Percentiles rank a stretch among this genome's conserved stretches.
These are phyloP conservation scores for Blastocystis hominis DNA, from an alignment of 352 stramenopile genomes.

Conservation along the genomic window DNA sequence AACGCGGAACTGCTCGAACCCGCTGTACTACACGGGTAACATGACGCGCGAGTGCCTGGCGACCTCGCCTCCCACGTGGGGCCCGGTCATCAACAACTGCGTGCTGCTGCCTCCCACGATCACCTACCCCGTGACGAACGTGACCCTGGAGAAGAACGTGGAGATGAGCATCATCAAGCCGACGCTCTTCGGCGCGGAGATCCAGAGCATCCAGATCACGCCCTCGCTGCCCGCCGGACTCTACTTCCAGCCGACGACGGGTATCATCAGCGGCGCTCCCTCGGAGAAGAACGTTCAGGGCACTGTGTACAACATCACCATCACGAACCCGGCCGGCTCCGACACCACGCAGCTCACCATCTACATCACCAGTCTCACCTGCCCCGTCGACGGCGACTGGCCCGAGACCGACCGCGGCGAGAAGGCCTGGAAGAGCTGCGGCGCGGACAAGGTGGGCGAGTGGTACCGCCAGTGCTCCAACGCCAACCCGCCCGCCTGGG, in stretches of 20 bases:
- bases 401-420: slow-evolving; percentile 33
- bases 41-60: slow-evolving; percentile 25
- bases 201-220: background rate
- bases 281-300: background rate
- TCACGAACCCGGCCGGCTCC: slow-evolving; percentile 1
- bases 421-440: slow-evolving; percentile 31
- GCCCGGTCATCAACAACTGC: background rate
- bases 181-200: slow-evolving; percentile 17
- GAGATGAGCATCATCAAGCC: slow-evolving; percentile 30
- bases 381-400: slow-evolving; percentile 13
- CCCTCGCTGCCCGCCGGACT: slow-evolving; percentile 24
- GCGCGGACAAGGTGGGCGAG: background rate
- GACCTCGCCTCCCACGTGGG: slow-evolving; percentile 10
- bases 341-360: slow-evolving; percentile 29
- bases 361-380: slow-evolving; percentile 25
- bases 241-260: background rate
- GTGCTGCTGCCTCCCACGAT: slow-evolving; percentile 43
- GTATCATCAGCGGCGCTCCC: slow-evolving; percentile 29
- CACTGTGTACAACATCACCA: slow-evolving; percentile 33
- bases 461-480: slow-evolving; percentile 5
- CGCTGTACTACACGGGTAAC: background rate
- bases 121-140: slow-evolving; percentile 36
- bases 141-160: slow-evolving; percentile 39
- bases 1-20: slow-evolving; percentile 3
- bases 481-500: slow-evolving; percentile 7